Percentiles rank a stretch among this genome's conserved stretches.
Conservation (phyloP, 805 yeast genomes). For the Komagataella ulmi region DNA sequence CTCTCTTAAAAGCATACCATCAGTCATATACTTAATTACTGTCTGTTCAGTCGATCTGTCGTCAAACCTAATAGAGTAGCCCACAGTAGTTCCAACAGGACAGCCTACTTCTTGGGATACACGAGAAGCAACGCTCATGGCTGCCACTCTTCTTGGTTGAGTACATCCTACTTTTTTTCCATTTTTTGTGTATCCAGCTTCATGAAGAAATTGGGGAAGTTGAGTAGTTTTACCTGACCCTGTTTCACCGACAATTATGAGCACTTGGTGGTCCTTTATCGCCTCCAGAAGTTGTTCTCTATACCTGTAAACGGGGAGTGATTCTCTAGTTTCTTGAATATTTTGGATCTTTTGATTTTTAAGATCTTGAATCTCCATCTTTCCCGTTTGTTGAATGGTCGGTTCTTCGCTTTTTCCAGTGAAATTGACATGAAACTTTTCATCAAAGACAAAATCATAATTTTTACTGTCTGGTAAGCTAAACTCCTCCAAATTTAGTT, state of each 20-base stretch:
- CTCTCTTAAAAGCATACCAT: slow-evolving; percentile 88
- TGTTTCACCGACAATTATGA: slow-evolving; percentile 87
- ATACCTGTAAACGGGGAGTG: slow-evolving; percentile 64
- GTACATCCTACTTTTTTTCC: slow-evolving; percentile 67
- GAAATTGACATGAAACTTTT: slow-evolving; percentile 45
- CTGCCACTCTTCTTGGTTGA: slow-evolving; percentile 94
- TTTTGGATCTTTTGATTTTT: slow-evolving; percentile 11
- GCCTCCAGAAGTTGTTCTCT: slow-evolving; percentile 48
- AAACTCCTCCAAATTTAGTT: background rate
- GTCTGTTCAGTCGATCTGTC: slow-evolving; percentile 58
- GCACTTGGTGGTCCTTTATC: slow-evolving; percentile 51
- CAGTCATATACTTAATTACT: slow-evolving; percentile 79
- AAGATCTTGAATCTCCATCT: slow-evolving; percentile 20
- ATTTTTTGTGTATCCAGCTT: slow-evolving; percentile 58
- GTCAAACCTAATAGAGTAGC: slow-evolving; percentile 82
- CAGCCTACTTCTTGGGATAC: slow-evolving; percentile 85
- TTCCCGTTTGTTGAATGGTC: slow-evolving; percentile 18
- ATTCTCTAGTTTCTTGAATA: slow-evolving; percentile 40
- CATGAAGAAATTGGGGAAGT: slow-evolving; percentile 74
- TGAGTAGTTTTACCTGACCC: slow-evolving; percentile 97
- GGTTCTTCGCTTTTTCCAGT: slow-evolving; percentile 23
- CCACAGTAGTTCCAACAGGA: slow-evolving; percentile 76
- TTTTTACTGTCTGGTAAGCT: slow-evolving; percentile 23
- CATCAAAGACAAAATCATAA: slow-evolving; percentile 71
- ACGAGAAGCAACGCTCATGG: slow-evolving; percentile 78